phyloP scores from a whole-genome alignment of 2,329 filamentous ascomycete genomes.

The Colletotrichum cuscutae region DNA sequence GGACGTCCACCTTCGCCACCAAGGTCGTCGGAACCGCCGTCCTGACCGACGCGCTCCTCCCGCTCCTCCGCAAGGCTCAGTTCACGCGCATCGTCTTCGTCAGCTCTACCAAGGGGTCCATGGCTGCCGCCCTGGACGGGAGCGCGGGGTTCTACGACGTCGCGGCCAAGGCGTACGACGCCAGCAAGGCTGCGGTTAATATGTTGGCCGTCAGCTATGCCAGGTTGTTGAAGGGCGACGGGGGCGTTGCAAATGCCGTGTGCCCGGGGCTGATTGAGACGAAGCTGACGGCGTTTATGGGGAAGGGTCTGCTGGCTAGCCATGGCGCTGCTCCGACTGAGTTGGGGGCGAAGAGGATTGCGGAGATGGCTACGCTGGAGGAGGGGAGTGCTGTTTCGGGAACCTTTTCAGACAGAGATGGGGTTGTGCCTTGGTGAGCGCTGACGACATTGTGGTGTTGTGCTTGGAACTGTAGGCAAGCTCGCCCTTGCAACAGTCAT shows the following conservation, averaged over 20 bases:
- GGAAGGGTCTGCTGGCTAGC: too few relatives aligned
- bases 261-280: not conserved
- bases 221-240: not conserved
- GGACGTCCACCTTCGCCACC: not conserved
- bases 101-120: not conserved
- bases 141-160: not conserved
- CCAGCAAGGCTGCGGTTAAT: not conserved
- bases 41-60: not conserved
- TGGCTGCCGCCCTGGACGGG: not conserved
- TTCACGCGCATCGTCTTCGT: not conserved
- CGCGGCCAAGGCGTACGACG: not conserved
- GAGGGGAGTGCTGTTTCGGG: not conserved
- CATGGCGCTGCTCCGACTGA: not conserved
- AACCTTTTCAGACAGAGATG: not conserved
- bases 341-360: not conserved
- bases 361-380: not conserved
- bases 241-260: not conserved
- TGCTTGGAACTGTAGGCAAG: not conserved
- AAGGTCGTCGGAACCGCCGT: not conserved
- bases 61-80: not conserved
- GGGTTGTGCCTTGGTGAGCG: not conserved
- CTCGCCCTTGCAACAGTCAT: too few relatives aligned
- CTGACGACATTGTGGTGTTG: not conserved
- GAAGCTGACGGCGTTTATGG: not conserved
- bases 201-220: not conserved